Evolutionary conservation across 2,329 filamentous ascomycete species (phyloP), one percentile per base, ranked within the genome.

Genomic region (Aureobasidium sp.): DNA sequence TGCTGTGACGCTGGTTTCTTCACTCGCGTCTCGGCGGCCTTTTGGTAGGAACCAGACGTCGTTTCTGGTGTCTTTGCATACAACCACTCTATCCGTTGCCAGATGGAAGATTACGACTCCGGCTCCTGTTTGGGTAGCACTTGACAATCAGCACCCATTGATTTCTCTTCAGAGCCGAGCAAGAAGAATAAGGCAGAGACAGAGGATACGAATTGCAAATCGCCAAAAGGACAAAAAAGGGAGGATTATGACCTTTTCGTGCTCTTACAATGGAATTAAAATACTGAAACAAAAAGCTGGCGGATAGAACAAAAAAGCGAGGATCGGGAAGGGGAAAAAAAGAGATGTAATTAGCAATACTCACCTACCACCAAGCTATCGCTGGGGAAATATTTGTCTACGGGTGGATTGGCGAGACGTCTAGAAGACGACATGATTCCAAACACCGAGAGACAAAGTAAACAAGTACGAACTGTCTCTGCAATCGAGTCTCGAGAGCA

Each of bases 21-120:
- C 75, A 10, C 70, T 70, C 0, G 70, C 71, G 60, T 77, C 74
- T 22, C 71, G 62, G 4, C 74, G 63, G 2, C 75, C 74, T 57
- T 77, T 78, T 4, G 74, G 74, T 7, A 77, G 60, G 59, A 77
- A 77, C 60, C 68, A 76, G 58, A 72, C 72, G 21, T 63, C 61
- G 50, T 72, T 64, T 11, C 57, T 54, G 12, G 61, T 61, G 54
- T 74, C 71, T 56, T 70, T 73, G 63, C 74, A 77, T 10, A 78
- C 61, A 1, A 77, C 74, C 1, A 77, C 73, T 34, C 74, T 63
- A 5, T 61, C 60, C 6, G 68, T 66, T 1, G 72, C 71, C 21
- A 77, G 58, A 57, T 77, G 75, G 62, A 77, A 78, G 35, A 77
- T 77, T 2, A 73, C 74, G 0, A 75, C 72, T 12, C 75, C 75